Conservation (phyloP, 306 rosid genomes). For the Nissolia schottii region DNA sequence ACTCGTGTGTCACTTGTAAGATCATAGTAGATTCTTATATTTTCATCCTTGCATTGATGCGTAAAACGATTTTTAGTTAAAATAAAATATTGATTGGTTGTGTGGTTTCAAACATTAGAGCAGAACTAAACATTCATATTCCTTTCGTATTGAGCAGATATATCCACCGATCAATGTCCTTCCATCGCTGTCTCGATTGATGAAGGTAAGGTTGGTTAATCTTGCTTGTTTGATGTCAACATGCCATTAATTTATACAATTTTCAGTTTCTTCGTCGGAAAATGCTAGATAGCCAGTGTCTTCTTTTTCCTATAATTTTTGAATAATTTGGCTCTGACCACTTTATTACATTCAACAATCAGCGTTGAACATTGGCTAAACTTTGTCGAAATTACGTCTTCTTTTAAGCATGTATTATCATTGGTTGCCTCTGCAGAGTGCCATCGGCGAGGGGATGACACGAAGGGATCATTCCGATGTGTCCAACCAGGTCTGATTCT, state of each 20-base stretch:
- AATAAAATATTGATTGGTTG: constrained; percentile 4
- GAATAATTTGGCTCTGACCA: background rate
- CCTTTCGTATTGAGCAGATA: constrained; percentile 53
- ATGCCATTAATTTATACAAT: background rate
- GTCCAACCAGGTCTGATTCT: constrained; percentile 85
- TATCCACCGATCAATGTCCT: constrained; percentile 98
- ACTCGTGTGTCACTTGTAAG: background rate
- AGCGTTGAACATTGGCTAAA: background rate
- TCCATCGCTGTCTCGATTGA: constrained; percentile 93
- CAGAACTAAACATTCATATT: constrained; percentile 18
- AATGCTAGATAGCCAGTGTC: background rate
- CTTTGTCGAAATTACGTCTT: background rate
- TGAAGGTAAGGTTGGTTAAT: constrained; percentile 66
- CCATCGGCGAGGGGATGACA: constrained; percentile 99
- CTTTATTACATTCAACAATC: background rate
- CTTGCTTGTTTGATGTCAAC: constrained; percentile 19
- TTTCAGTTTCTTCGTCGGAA: background rate
- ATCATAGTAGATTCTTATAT: background rate
- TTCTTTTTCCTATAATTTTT: background rate
- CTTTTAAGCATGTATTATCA: background rate
- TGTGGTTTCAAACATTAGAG: constrained; percentile 8
- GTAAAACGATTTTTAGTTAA: constrained; percentile 7
- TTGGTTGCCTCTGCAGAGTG: constrained; percentile 66
- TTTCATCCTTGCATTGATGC: constrained; percentile 7
- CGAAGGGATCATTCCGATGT: constrained; percentile 96